These are phyloP conservation scores for Tarenaya hassleriana DNA, from an alignment of 345 rosid species.

Conservation along the genomic window DNA sequence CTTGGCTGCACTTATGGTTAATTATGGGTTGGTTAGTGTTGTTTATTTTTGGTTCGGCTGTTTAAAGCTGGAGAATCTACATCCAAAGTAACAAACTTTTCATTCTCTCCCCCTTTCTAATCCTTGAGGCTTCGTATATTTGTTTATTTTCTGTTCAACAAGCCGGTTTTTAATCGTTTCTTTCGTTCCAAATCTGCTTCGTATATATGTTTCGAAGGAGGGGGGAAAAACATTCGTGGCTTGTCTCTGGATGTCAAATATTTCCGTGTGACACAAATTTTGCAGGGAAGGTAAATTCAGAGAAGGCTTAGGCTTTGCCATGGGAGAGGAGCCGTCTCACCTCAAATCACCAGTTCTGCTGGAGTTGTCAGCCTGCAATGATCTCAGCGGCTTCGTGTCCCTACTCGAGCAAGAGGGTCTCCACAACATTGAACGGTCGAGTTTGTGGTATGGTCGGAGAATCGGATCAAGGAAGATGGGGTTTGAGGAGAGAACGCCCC, in stretches of 20 bases:
- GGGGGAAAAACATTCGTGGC: constrained; percentile 10
- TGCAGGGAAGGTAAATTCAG: constrained; percentile 37
- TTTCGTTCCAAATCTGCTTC: too few relatives aligned
- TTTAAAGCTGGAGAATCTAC: constrained; percentile 20
- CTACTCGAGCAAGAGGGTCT: constrained; percentile 48
- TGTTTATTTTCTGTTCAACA: constrained; percentile 22
- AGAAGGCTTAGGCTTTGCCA: constrained; percentile 22
- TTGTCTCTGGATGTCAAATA: constrained; percentile 13
- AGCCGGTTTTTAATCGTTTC: constrained; percentile 16
- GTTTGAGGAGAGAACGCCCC: constrained; percentile 72
- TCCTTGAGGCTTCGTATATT: neutral
- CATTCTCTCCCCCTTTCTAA: neutral
- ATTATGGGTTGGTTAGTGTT: constrained; percentile 28
- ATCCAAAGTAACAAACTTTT: constrained; percentile 23
- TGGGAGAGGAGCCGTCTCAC: constrained; percentile 31
- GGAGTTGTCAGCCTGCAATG: constrained; percentile 65
- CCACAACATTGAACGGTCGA: constrained; percentile 40
- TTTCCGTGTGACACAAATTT: constrained; percentile 20
- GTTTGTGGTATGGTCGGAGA: constrained; percentile 75
- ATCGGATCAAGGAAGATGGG: constrained; percentile 60
- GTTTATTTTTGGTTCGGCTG: constrained; percentile 28
- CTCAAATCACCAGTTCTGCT: constrained; percentile 47
- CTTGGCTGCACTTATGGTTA: too few relatives aligned
- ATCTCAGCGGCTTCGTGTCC: constrained; percentile 51
- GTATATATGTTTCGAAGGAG: constrained; percentile 11